Evolutionary conservation across 257 asterid genomes (phyloP).

Genomic region (Rehmannia glutinosa): DNA sequence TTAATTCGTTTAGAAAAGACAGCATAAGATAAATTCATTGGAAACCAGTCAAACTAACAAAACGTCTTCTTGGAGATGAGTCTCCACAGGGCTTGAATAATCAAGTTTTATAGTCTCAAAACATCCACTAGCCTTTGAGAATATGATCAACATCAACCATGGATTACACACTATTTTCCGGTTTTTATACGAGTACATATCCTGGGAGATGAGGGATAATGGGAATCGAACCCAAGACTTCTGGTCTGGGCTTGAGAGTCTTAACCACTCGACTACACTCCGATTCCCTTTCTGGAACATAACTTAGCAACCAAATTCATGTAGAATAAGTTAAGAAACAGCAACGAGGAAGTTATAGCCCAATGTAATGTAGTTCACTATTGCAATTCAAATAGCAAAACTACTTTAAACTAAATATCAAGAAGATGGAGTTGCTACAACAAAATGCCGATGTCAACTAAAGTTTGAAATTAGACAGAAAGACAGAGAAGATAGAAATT

Average conservation of each 20-base stretch:
- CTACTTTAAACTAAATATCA: not conserved
- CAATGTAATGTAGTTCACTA: not conserved
- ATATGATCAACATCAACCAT: not conserved
- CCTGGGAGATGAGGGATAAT: too few species aligned
- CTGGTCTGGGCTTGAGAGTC: too few species aligned
- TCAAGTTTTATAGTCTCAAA: not conserved
- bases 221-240: too few species aligned
- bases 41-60: not conserved
- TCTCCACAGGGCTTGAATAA: not conserved
- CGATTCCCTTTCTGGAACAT: not conserved
- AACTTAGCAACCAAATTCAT: not conserved
- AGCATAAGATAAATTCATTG: constrained; percentile 4
- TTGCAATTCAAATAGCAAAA: not conserved
- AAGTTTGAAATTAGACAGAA: not conserved
- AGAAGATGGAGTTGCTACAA: not conserved
- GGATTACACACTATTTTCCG: not conserved
- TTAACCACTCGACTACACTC: too few species aligned
- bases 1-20: constrained; percentile 1
- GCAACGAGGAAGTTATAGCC: not conserved
- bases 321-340: not conserved
- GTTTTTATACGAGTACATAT: too few species aligned
- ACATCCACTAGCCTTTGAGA: not conserved
- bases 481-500: not conserved
- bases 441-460: not conserved
- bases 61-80: not conserved